These are phyloP conservation scores for Sindora glabra DNA, from an alignment of 306 rosid genomes.

Conservation along the genomic window DNA sequence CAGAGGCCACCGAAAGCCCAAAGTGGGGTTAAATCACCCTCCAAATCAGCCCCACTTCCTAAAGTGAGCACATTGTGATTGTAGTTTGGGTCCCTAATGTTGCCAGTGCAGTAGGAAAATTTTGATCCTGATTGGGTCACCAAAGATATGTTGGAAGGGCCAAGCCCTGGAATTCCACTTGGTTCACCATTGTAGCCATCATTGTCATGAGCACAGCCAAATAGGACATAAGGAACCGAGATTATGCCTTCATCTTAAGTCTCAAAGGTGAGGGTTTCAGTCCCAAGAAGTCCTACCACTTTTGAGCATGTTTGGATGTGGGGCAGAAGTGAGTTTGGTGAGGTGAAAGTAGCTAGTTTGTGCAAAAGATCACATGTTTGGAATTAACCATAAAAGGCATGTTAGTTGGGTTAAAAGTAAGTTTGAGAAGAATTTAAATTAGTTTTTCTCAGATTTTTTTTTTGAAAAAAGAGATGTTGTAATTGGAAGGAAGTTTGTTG, in stretches of 20 bases:
- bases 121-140: background rate
- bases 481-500: too few relatives aligned
- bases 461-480: too few relatives aligned
- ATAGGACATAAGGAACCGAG: background rate
- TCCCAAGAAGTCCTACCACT: background rate
- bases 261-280: background rate
- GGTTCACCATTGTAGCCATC: background rate
- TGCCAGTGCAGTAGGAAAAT: slow-evolving; percentile 17
- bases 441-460: too few relatives aligned
- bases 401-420: too few relatives aligned
- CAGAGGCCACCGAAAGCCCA: background rate
- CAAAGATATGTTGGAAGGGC: background rate
- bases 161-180: slow-evolving; percentile 17
- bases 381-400: too few relatives aligned
- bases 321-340: too few relatives aligned
- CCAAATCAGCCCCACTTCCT: slow-evolving; percentile 2
- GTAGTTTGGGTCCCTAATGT: slow-evolving; percentile 3
- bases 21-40: slow-evolving; percentile 8
- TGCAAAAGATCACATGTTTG: too few relatives aligned
- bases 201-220: slow-evolving; percentile 1
- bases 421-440: too few relatives aligned
- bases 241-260: slow-evolving; percentile 3
- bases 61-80: slow-evolving; percentile 5
- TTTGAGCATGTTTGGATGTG: too few relatives aligned
- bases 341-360: too few relatives aligned